Base-by-base conservation (phyloP, 2,329 filamentous ascomycete genomes). In the Cercospora sojina region DNA sequence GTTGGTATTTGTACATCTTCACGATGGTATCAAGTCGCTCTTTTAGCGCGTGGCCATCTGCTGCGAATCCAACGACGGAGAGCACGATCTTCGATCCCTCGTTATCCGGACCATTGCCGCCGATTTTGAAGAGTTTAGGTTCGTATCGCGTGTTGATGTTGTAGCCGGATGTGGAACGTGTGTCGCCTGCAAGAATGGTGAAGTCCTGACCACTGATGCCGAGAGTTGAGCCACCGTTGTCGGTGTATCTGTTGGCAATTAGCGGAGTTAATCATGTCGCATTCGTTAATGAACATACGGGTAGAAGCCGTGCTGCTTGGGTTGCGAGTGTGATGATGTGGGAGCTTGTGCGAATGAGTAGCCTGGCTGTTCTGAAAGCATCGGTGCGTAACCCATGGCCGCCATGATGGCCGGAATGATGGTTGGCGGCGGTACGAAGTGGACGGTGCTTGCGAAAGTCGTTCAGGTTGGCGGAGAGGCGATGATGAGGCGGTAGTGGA, bases 1-100 rank as follows among this genome's bases (percentile, higher is more conserved):
- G 94, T 79, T 96, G 93, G 84, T 97, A 97, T 76, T 91, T 91
- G 87, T 98, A 98, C 90, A 98, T 96, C 85, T 97, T 98, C 85
- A 96, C 95, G 77, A 97, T 88, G 70, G 92, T 90, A 79, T 98
- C 94, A 70, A 98, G 87, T 71, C 92, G 91, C 82, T 98, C 94
- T 81, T 95, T 94, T 74, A 99, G 85, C 38, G 95, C 94, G 75
- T 93, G 89, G 67, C 95, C 95, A 79, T 99, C 95, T 70, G 95
- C 95, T 13, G 93, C 92, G 78, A 97, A 99, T 56, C 95, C 95
- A 51, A 97, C 94, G 0, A 99, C 94, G 1, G 93, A 96, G 58
- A 99, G 86, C 16, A 98, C 87, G 75, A 99, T 91, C 63, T 88
- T 91, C 61, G 92, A 91, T 74, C 93, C 92, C 68, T 91, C 88